phyloP scores from a whole-genome alignment of 2,329 filamentous ascomycete species.

The Cytospora leucostoma region DNA sequence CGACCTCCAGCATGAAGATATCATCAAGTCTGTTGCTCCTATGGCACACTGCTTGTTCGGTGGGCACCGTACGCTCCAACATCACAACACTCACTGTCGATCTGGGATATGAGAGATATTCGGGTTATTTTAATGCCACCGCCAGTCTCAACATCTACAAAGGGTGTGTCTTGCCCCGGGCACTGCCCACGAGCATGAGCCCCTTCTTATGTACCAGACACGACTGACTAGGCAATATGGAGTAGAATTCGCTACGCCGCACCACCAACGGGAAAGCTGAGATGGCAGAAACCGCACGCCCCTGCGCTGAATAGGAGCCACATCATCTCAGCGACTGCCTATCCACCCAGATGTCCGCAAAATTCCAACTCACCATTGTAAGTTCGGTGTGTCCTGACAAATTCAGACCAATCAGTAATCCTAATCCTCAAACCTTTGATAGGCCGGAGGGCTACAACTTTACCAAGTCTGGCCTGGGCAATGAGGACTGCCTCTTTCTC shows the following conservation, averaged over 20 bases:
- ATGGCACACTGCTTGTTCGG: neutral
- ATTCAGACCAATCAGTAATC: too few relatives aligned
- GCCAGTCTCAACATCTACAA: conserved; percentile 13
- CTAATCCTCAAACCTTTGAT: too few relatives aligned
- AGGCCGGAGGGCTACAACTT: neutral
- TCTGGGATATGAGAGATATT: conserved; percentile 14
- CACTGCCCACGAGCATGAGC: too few relatives aligned
- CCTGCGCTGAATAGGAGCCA: neutral
- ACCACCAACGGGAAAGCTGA: conserved; percentile 7
- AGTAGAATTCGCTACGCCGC: conserved; percentile 16
- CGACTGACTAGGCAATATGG: too few relatives aligned
- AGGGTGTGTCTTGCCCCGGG: neutral
- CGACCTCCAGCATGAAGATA: neutral
- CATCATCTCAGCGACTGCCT: conserved; percentile 2
- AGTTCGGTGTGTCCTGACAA: neutral
- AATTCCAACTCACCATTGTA: conserved; percentile 7
- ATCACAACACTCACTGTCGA: conserved; percentile 2
- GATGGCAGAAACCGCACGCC: conserved; percentile 9
- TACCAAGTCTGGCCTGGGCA: neutral
- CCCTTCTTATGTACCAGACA: neutral
- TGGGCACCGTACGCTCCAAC: neutral
- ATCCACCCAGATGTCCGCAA: conserved; percentile 15
- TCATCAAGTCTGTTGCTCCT: neutral
- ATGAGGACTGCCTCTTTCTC: neutral
- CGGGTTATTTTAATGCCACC: conserved; percentile 15